Conservation (phyloP, 2,329 filamentous ascomycete genomes). For the Phyllosticta capitalensis region DNA sequence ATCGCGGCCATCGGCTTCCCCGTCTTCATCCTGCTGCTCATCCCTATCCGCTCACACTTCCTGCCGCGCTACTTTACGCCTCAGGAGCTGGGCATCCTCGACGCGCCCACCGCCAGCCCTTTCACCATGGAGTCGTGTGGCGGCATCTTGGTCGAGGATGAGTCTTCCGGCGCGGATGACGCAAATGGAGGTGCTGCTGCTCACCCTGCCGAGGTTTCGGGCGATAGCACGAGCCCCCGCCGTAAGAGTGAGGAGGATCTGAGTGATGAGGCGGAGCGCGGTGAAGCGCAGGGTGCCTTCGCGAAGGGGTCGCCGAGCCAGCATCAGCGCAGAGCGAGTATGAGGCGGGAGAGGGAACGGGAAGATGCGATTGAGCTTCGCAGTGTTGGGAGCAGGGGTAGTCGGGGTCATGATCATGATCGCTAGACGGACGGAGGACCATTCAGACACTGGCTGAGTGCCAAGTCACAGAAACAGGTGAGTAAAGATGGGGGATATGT, state of each 20-base stretch:
- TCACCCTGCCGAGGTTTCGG: not conserved
- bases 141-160: conserved; percentile 19
- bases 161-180: not conserved
- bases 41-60: conserved; percentile 43
- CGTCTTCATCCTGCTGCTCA: conserved; percentile 46
- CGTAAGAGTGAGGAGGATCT: conserved; percentile 21
- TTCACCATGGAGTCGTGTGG: conserved; percentile 46
- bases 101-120: conserved; percentile 45
- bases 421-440: not conserved
- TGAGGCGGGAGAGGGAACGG: conserved; percentile 12
- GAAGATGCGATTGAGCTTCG: conserved; percentile 15
- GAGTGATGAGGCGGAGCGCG: conserved; percentile 18
- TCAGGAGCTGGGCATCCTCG: conserved; percentile 41
- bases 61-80: conserved; percentile 43
- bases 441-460: no score
- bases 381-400: not conserved
- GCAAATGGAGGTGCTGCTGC: not conserved
- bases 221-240: conserved; percentile 8
- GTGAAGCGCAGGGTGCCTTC: conserved; percentile 3
- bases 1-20: conserved; percentile 52
- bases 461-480: not conserved
- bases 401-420: not conserved
- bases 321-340: conserved; percentile 16
- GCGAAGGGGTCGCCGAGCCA: conserved; percentile 7
- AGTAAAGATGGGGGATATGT: not conserved